Conservation (phyloP, 495 filamentous ascomycete genomes). For the Astrothelium subdiscretum region DNA sequence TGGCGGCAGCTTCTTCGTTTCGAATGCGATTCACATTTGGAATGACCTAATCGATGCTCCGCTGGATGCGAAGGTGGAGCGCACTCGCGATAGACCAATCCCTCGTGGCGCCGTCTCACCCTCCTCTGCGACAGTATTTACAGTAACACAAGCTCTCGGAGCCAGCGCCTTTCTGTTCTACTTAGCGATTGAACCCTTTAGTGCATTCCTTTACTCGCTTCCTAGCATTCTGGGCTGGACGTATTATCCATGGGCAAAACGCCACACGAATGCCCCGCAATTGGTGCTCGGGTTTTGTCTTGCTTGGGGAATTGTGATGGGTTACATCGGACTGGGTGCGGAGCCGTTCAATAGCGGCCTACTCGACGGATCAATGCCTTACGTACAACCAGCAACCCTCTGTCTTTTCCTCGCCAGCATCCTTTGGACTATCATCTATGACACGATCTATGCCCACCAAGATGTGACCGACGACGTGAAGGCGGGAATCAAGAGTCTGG, state of each 20-base stretch:
- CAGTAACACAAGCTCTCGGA: neutral
- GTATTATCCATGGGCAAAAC: slow-evolving; percentile 26
- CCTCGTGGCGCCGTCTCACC: neutral
- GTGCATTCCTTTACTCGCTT: neutral
- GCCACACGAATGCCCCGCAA: slow-evolving; percentile 29
- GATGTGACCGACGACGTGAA: slow-evolving; percentile 34
- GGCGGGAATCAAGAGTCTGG: slow-evolving; percentile 30
- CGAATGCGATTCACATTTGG: neutral
- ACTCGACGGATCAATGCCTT: neutral
- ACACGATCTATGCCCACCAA: slow-evolving; percentile 38
- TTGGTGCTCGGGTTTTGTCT: slow-evolving; percentile 25
- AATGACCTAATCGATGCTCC: neutral
- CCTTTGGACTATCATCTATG: slow-evolving; percentile 36
- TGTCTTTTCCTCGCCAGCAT: slow-evolving; percentile 20
- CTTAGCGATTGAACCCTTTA: neutral
- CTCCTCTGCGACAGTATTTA: neutral
- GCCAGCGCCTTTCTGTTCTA: neutral
- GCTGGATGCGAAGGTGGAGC: neutral
- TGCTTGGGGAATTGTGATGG: slow-evolving; percentile 22
- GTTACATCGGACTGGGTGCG: slow-evolving; percentile 4
- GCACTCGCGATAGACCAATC: neutral
- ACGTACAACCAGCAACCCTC: neutral
- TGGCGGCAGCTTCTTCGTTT: neutral
- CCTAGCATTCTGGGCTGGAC: neutral
- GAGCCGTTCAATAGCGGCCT: slow-evolving; percentile 9